Base-by-base conservation (phyloP, 2,329 filamentous ascomycete genomes). In the Epichloe baconii region DNA sequence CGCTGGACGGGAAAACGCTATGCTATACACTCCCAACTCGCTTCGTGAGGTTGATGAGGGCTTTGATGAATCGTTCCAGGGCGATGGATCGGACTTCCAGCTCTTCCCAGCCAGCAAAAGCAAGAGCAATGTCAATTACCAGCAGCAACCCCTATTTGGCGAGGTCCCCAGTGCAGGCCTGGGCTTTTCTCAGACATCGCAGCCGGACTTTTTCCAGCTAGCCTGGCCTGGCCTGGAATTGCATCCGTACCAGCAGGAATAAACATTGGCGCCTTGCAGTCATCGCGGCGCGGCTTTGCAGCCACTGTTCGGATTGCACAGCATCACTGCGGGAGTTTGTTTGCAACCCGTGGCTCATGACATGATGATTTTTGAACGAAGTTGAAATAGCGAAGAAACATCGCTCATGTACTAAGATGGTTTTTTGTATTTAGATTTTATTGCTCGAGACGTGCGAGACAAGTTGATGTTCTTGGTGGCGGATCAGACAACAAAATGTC, bases 21-120 rank as follows among this genome's bases (percentile, higher is more conserved):
- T 86, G 69, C 74, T 88, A 35, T 85, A 76, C 66, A 85, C 84
- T 10, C 81, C 85, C 46, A 74, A 75, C 42, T 82, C 82, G 0
- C 65, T 80, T 53, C 70, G 71, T 17, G 76, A 79, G 23, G 72
- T 80, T 26, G 84, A 88, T 54, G 83, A 88, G 59, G 77, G 75
- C 40, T 85, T 81, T 57, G 77, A 79, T 41, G 81, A 83, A 34
- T 67, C 69, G 35, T 68, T 66, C 46, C 68, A 63, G n/a, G 68
- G 64, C 10, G 67, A 71, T 23, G 68, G 69, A n/a, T 68, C 65
- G 11, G 84, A 88, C 64, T 88, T 88, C 58, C 75, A 78, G 17
- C 73, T 88, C 15, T 88, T 77, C 60, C 34, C 49, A 14, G 75
- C 76, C 2, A 59, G 61, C 36, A 62, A 68, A 48, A 62, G 64